Evolutionary conservation across 2,329 filamentous ascomycete species (phyloP), one percentile per base, ranked within the genome.

Genomic region (Fusarium nisikadoi): DNA sequence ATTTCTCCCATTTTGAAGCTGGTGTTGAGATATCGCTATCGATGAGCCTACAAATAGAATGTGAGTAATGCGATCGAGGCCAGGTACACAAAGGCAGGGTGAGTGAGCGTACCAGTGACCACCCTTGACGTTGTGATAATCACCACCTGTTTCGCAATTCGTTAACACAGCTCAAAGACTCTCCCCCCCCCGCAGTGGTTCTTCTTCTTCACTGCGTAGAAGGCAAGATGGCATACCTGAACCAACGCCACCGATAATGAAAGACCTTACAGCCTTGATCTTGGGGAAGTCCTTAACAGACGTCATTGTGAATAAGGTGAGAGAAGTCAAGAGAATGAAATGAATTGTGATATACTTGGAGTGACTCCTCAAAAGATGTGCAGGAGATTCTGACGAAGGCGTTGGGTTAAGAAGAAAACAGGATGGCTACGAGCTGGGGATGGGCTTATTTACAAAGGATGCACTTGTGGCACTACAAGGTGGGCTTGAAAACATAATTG

Each of bases 11-110:
- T 82, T 90, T 89, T 54, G 94, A 95, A 88, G 95, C 97, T 11
- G 95, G 95, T 2, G 94, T 98, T 4, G 95, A 94, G 80, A 98
- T 98, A 75, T 95, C 91, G 69, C 92, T 92, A 83, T 97, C 95
- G 73, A 98, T 93, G 75, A 98, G 86, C 95, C 94, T 97, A 82
- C 85, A 53, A 42, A 20, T 19, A 33, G 27, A 57, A n/a, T 69
- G 55, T 65, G n/a, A 71, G 62, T 41, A 7, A 47, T 65, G 45
- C 58, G 8, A 39, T 55, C 49, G 38, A 38, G 35, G 11, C 20
- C 13, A 25, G 43, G 20, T 33, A 27, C 33, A 42, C n/a, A 39
- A 8, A 27, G 53, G 47, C 59, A 53, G 33, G 17, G 36, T 45
- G 52, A 50, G 23, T 62, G 35, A 53, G 29, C 66, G 31, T 82